These are phyloP conservation scores for Xylaria digitata DNA, from an alignment of 2,329 filamentous ascomycete genomes.

Conservation along the genomic window DNA sequence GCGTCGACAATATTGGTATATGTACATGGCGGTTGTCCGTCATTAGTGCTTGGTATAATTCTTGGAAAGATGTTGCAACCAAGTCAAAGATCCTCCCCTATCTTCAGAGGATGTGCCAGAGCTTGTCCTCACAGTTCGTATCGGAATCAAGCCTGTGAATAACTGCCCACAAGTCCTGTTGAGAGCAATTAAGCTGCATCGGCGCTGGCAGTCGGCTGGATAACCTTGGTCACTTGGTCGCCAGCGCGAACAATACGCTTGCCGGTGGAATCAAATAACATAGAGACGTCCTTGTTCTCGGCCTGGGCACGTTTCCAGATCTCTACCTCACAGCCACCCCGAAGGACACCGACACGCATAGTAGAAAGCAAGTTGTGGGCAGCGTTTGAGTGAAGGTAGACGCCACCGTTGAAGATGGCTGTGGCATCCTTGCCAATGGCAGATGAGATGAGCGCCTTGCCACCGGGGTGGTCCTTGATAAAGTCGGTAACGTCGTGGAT, in stretches of 20 bases:
- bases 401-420: constrained; percentile 76
- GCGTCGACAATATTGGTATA: constrained; percentile 24
- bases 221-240: constrained; percentile 78
- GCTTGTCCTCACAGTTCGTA: constrained; percentile 2
- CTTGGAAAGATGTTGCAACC: background rate
- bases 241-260: constrained; percentile 79
- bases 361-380: constrained; percentile 75
- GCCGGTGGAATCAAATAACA: constrained; percentile 75
- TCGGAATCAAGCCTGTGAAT: constrained; percentile 9
- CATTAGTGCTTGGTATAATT: constrained; percentile 1
- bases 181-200: constrained; percentile 69
- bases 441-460: constrained; percentile 73
- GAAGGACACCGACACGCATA: constrained; percentile 74
- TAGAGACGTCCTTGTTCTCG: constrained; percentile 74
- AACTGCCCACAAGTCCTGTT: background rate
- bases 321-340: constrained; percentile 74
- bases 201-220: constrained; percentile 76
- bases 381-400: constrained; percentile 75
- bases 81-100: background rate
- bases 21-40: constrained; percentile 29
- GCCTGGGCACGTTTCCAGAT: constrained; percentile 76
- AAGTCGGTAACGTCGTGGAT: constrained; percentile 74
- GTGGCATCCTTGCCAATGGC: constrained; percentile 75
- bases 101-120: background rate
- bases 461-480: constrained; percentile 75